These are phyloP conservation scores for Claviceps purpurea DNA, from an alignment of 2,329 filamentous ascomycete species.

Conservation along the genomic window DNA sequence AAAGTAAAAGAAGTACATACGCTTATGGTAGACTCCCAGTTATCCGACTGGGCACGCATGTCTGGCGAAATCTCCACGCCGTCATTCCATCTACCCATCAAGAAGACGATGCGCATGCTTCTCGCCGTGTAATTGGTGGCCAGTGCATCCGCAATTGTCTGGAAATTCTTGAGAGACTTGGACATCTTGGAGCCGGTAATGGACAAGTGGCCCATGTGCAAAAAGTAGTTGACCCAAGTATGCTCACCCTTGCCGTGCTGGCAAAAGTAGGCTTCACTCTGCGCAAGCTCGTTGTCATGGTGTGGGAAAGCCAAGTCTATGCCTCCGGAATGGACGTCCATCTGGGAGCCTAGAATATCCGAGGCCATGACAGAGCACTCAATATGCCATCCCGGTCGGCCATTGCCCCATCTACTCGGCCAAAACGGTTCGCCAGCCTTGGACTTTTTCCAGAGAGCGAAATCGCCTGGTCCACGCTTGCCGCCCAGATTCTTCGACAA, in stretches of 20 bases:
- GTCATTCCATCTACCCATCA: conserved; percentile 81
- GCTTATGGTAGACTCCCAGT: conserved; percentile 70
- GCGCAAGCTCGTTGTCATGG: conserved; percentile 84
- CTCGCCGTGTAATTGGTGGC: conserved; percentile 58
- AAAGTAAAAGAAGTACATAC: conserved; percentile 20
- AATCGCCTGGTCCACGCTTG: conserved; percentile 71
- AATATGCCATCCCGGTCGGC: conserved; percentile 90
- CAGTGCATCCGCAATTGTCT: conserved; percentile 78
- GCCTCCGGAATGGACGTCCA: conserved; percentile 90
- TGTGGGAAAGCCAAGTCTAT: conserved; percentile 87
- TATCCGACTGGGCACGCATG: conserved; percentile 58
- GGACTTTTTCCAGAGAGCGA: conserved; percentile 86
- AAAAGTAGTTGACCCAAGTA: conserved; percentile 90
- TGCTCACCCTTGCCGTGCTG: conserved; percentile 35
- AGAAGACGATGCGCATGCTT: conserved; percentile 70
- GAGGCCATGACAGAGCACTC: conserved; percentile 95
- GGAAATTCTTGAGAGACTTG: conserved; percentile 91
- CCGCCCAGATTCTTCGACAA: conserved; percentile 46
- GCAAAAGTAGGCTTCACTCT: conserved; percentile 75
- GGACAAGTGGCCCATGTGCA: conserved; percentile 81
- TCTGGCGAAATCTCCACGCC: conserved; percentile 83
- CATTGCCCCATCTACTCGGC: conserved; percentile 76
- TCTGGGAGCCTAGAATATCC: conserved; percentile 66
- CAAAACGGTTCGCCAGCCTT: conserved; percentile 88
- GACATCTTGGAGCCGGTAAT: conserved; percentile 93